Percentiles rank a stretch among this genome's conserved stretches.
These are phyloP conservation scores for Trichosporon sp. DNA, from an alignment of 1,284 basidiomycete species.

Conservation along the genomic window DNA sequence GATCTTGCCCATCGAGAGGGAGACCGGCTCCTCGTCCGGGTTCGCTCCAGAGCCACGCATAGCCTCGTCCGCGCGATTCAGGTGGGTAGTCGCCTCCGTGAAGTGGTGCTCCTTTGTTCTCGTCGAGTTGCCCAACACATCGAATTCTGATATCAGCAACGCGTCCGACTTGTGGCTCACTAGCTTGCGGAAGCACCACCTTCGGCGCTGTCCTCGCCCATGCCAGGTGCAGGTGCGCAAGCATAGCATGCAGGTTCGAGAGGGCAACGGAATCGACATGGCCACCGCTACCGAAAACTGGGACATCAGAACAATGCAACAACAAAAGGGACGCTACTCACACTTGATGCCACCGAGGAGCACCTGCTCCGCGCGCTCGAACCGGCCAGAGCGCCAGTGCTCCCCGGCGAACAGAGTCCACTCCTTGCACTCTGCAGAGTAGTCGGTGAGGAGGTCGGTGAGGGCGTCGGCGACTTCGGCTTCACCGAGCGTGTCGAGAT, in stretches of 20 bases:
- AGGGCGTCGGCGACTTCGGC: slow-evolving; percentile 43
- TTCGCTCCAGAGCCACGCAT: slow-evolving; percentile 49
- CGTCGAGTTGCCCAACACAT: slow-evolving; percentile 59
- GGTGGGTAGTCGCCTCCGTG: slow-evolving; percentile 61
- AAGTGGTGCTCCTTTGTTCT: slow-evolving; percentile 61
- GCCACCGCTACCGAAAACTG: slow-evolving; percentile 32
- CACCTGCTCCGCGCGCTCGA: slow-evolving; percentile 41
- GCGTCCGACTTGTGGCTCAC: slow-evolving; percentile 53
- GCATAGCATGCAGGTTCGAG: slow-evolving; percentile 65
- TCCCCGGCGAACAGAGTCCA: slow-evolving; percentile 50
- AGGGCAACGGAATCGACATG: slow-evolving; percentile 49
- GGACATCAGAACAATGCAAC: not conserved
- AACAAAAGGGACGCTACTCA: slow-evolving; percentile 28
- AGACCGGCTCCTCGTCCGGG: slow-evolving; percentile 39
- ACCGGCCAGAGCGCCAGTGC: slow-evolving; percentile 43
- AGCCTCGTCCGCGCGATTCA: slow-evolving; percentile 69
- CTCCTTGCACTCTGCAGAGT: slow-evolving; percentile 45
- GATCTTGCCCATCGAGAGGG: slow-evolving; percentile 45
- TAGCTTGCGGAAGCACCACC: slow-evolving; percentile 63
- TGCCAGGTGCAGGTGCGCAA: slow-evolving; percentile 76
- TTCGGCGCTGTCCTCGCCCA: slow-evolving; percentile 77
- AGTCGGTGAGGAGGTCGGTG: slow-evolving; percentile 43
- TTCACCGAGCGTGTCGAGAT: slow-evolving; percentile 46
- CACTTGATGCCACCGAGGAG: slow-evolving; percentile 44
- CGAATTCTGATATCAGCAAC: slow-evolving; percentile 57